Conservation (phyloP, 495 filamentous ascomycete species). For the Collariella sp. region DNA sequence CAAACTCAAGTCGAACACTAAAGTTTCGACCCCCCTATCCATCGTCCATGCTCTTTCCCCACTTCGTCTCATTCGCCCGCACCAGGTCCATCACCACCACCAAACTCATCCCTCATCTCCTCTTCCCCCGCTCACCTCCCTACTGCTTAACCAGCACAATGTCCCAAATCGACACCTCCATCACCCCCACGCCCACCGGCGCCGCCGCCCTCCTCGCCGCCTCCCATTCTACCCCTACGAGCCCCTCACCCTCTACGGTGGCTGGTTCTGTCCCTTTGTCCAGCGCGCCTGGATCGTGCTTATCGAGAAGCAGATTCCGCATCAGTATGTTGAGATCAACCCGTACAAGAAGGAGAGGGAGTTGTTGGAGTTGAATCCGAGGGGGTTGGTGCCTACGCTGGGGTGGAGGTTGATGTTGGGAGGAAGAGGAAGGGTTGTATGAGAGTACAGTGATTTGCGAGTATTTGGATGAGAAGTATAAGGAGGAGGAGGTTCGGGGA, state of each 20-base stretch:
- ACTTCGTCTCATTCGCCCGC: too few species aligned
- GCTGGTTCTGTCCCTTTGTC: slow-evolving; percentile 50
- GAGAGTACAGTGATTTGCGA: slow-evolving; percentile 60
- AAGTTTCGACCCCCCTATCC: too few species aligned
- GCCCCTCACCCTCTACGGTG: slow-evolving; percentile 40
- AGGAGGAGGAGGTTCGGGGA: slow-evolving; percentile 22
- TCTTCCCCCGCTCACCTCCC: background rate
- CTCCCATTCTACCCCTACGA: slow-evolving; percentile 26
- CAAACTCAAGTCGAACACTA: too few species aligned
- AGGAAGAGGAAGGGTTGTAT: slow-evolving; percentile 49
- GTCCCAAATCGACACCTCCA: slow-evolving; percentile 8
- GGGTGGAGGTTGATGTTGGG: slow-evolving; percentile 15
- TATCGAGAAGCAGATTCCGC: slow-evolving; percentile 60
- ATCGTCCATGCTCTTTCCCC: too few species aligned
- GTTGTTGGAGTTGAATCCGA: slow-evolving; percentile 58
- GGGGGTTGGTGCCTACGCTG: slow-evolving; percentile 61
- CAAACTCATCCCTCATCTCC: background rate
- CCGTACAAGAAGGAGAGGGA: slow-evolving; percentile 59
- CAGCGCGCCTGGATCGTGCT: slow-evolving; percentile 60
- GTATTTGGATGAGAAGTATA: slow-evolving; percentile 60
- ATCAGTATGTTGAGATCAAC: slow-evolving; percentile 66
- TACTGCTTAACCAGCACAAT: background rate
- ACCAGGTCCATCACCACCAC: too few species aligned
- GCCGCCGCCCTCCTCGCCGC: slow-evolving; percentile 29
- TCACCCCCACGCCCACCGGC: slow-evolving; percentile 17